Evolutionary conservation across 1,139 yeast species (phyloP), one percentile per base, ranked within the genome.

Genomic region (Geotrichum histeridarum): DNA sequence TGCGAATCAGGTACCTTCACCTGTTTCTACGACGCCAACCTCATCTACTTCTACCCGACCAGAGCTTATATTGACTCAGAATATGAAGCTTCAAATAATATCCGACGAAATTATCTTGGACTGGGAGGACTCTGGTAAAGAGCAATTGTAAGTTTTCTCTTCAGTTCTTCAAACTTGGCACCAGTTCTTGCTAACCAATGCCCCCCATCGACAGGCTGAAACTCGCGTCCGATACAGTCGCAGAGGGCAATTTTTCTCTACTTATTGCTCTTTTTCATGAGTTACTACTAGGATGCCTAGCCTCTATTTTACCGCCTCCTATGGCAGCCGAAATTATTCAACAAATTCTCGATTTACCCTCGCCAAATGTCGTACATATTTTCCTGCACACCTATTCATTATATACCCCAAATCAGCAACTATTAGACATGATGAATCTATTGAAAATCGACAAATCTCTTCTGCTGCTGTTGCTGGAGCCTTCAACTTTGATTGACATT

Each of bases 391-490:
- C 64, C 8, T 59, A 59, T 39, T 60, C 64, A 22, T 55, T 57
- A 41, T 59, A 59, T 50, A 48, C 48, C 35, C 53, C 52, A 17
- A 55, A 57, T 31, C 48, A 53, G 30, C 53, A 43, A 18, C 54
- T 64, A 42, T 56, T 57, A 35, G 45, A 58, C 33, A 50, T 64
- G 41, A 30, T 66, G 4, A 36, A 38, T n/a, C 51, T 50, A 32
- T 51, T 67, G 14, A 54, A 57, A 22, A 52, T 64, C 27, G 69
- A 64, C 39, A 59, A 55, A 32, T 54, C 62, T 11, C 57, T 55
- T 5, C 54, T 62, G 44, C 54, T 61, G 37, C 57, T 63, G 35
- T 53, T 60, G 14, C 57, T 67, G 39, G 70, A 67, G 7, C 64
- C 67, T 7, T 42, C 59, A 9, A 53, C 59, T 2, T 50, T 65